These are phyloP conservation scores for Vishniacozyma victoriae DNA, from an alignment of 768 basidiomycete genomes.

Conservation along the genomic window DNA sequence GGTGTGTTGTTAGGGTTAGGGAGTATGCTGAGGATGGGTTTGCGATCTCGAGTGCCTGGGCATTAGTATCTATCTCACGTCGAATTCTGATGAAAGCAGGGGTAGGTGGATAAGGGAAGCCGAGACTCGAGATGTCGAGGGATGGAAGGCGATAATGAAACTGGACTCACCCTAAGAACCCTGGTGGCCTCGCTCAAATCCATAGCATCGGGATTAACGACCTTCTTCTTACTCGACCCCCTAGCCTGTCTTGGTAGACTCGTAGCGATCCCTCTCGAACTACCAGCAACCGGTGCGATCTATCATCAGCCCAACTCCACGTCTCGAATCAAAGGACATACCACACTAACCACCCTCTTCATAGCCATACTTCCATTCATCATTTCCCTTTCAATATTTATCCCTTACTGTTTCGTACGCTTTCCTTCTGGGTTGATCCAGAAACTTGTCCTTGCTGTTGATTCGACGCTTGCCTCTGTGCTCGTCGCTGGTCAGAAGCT, in stretches of 20 bases:
- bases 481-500: background rate
- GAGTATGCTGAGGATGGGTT: conserved; percentile 72
- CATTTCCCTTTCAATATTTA: no score
- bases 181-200: conserved; percentile 38
- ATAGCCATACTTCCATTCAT: no score
- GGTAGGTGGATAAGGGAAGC: background rate
- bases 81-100: background rate
- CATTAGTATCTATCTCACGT: background rate
- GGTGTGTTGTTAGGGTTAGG: conserved; percentile 70
- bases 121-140: background rate
- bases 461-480: background rate
- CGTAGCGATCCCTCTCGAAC: background rate
- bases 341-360: no score
- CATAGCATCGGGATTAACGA: conserved; percentile 42
- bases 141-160: background rate
- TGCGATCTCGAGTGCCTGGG: conserved; percentile 75
- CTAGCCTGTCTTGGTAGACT: background rate
- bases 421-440: no score
- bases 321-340: no score
- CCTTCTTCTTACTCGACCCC: conserved; percentile 16
- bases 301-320: no score
- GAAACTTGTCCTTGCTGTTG: background rate
- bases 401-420: no score
- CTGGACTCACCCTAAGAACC: conserved; percentile 43
- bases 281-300: no score